Conservation (phyloP, 495 filamentous ascomycete species). For the Patellaria atrata region DNA sequence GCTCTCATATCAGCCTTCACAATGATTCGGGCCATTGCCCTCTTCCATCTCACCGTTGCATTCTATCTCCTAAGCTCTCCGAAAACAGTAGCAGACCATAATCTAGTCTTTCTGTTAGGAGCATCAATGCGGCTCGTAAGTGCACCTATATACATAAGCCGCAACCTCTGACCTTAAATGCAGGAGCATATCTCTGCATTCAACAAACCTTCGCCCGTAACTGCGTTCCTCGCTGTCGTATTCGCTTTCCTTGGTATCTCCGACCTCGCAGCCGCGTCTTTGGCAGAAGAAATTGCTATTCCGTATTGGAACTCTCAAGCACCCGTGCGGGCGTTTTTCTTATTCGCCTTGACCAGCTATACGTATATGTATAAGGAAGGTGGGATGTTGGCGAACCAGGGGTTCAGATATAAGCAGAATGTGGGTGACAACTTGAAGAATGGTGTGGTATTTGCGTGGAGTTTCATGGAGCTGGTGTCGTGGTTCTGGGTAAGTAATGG, state of each 20-base stretch:
- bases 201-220: conserved; percentile 46
- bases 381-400: conserved; percentile 29
- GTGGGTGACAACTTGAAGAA: conserved; percentile 53
- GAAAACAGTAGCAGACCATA: conserved; percentile 54
- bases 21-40: conserved; percentile 60
- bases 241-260: conserved; percentile 51
- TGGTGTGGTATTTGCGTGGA: conserved; percentile 66
- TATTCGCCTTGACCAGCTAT: conserved; percentile 52
- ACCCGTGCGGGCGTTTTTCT: conserved; percentile 45
- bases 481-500: conserved; percentile 65
- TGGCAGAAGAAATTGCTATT: conserved; percentile 52
- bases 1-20: conserved; percentile 60
- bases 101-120: conserved; percentile 68
- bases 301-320: conserved; percentile 55
- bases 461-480: conserved; percentile 66
- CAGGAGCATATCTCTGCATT: conserved; percentile 42
- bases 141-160: conserved; percentile 4
- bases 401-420: conserved; percentile 15
- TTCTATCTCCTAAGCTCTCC: conserved; percentile 71
- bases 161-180: conserved; percentile 26
- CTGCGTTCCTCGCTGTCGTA: conserved; percentile 56
- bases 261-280: conserved; percentile 57
- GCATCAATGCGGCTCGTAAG: conserved; percentile 66
- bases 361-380: conserved; percentile 45
- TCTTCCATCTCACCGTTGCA: conserved; percentile 68